These are phyloP conservation scores for Leccinum arenicola DNA, from an alignment of 768 basidiomycete species.

Conservation along the genomic window DNA sequence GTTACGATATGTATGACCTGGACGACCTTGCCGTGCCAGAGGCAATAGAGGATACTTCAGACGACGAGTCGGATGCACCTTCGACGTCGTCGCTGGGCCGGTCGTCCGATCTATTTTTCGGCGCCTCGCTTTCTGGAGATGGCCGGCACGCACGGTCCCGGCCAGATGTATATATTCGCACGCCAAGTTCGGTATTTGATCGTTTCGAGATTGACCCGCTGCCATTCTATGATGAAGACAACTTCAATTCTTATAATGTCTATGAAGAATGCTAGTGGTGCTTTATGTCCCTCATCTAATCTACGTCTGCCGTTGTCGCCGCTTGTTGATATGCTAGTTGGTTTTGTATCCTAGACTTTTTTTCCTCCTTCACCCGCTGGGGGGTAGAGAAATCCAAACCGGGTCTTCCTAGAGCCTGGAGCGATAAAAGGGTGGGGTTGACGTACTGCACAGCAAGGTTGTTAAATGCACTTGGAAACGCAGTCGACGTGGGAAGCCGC, in stretches of 20 bases:
- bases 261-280: constrained; percentile 61
- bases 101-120: constrained; percentile 55
- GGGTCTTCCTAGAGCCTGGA: constrained; percentile 4
- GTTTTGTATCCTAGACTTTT: constrained; percentile 28
- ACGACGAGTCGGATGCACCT: constrained; percentile 77
- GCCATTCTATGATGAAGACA: constrained; percentile 58
- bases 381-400: background rate
- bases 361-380: background rate
- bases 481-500: constrained; percentile 46
- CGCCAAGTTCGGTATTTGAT: constrained; percentile 57
- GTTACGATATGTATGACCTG: constrained; percentile 58
- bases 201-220: constrained; percentile 69
- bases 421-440: constrained; percentile 17
- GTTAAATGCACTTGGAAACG: constrained; percentile 65
- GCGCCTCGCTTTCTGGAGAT: constrained; percentile 48
- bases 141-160: constrained; percentile 47
- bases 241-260: constrained; percentile 46
- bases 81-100: constrained; percentile 59
- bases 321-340: constrained; percentile 29
- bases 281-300: constrained; percentile 31
- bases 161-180: constrained; percentile 61
- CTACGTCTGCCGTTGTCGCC: constrained; percentile 15
- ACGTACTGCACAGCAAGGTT: constrained; percentile 59
- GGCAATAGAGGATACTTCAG: constrained; percentile 80
- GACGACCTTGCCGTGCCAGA: constrained; percentile 74